Evolutionary conservation across 768 basidiomycete species (phyloP).

Genomic region (Tulasnella sp.): DNA sequence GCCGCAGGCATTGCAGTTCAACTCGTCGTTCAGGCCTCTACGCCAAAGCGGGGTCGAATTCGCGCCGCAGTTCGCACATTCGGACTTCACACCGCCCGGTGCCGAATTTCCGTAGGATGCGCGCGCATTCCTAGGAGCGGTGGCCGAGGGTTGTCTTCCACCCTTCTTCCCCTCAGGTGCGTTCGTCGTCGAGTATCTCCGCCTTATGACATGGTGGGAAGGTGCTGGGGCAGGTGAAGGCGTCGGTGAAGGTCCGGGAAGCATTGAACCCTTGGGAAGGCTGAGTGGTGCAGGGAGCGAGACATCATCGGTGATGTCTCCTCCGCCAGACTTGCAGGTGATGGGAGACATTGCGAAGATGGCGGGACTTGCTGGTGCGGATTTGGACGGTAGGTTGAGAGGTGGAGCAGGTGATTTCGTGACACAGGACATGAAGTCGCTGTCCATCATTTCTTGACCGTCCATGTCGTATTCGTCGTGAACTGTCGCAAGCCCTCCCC

Average conservation of each 20-base stretch:
- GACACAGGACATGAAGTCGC: too few relatives aligned
- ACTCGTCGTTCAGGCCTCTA: constrained; percentile 73
- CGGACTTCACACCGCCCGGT: constrained; percentile 57
- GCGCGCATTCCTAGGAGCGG: constrained; percentile 10
- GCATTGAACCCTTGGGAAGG: constrained; percentile 8
- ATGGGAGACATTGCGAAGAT: not conserved
- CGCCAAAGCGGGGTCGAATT: constrained; percentile 85
- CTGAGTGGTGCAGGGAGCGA: constrained; percentile 9
- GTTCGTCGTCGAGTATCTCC: constrained; percentile 11
- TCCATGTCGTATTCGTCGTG: constrained; percentile 10
- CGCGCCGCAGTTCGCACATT: constrained; percentile 81
- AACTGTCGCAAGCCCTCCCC: not conserved
- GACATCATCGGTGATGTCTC: not conserved
- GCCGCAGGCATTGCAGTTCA: constrained; percentile 80
- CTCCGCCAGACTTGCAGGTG: not conserved
- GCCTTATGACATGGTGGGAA: not conserved
- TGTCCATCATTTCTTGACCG: not conserved
- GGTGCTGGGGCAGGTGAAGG: constrained; percentile 9
- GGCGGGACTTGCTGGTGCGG: constrained; percentile 11
- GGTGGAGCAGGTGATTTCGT: constrained; percentile 2
- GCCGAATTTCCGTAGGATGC: constrained; percentile 30
- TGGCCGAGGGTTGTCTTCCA: constrained; percentile 4
- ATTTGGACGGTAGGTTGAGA: constrained; percentile 6
- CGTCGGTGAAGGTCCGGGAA: constrained; percentile 12
- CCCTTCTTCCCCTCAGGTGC: constrained; percentile 15